Base-by-base conservation (phyloP, 2,329 filamentous ascomycete species). In the Ramularia collo-cygni region DNA sequence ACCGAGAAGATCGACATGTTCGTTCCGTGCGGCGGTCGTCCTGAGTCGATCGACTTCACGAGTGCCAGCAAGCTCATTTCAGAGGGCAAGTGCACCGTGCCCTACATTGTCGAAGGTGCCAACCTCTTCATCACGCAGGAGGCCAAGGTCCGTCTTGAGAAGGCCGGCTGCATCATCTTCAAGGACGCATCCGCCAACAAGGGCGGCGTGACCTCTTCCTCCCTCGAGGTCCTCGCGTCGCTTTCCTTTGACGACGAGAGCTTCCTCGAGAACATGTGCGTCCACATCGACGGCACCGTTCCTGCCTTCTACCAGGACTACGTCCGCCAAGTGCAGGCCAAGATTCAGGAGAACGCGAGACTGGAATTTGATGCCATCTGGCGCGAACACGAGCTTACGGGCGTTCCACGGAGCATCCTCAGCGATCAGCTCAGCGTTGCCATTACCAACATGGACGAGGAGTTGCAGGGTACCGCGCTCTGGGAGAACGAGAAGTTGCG, bases 51-150 rank as follows among this genome's bases (percentile, higher is more conserved):
- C 53, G 90, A 98, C 62, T 77, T 96, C 43, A 83, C 85, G 40
- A 86, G 83, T 6, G 90, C 89, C 46, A 82, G 76, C 66, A 86
- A 84, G 63, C 76, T 98, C 47, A 96, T 98, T 65, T 79, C 83
- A 60, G 80, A 95, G 47, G 88, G 89, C 67, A 95, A 94, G 70
- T 75, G 77, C 15, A 78, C 76, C 8, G 83, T 98, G 45, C 89
- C 90, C 1, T 98, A 93, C 68, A 92, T 98, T 38, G 90, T 98
- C 31, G 92, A 98, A 68, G 92, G 92, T 38, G 92, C 92, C 65
- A 98, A 96, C 64, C 74, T 98, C 39, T 98, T 98, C 76, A 93
- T 98, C 67, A 95, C 92, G 1, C 92, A 98, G 66, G 92, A 98
- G 57, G 90, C 90, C 55, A 96, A 96, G 71, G 76, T 96, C 40